Base-by-base conservation (phyloP, 1,284 basidiomycete species). In the Ceratobasidium sp. region DNA sequence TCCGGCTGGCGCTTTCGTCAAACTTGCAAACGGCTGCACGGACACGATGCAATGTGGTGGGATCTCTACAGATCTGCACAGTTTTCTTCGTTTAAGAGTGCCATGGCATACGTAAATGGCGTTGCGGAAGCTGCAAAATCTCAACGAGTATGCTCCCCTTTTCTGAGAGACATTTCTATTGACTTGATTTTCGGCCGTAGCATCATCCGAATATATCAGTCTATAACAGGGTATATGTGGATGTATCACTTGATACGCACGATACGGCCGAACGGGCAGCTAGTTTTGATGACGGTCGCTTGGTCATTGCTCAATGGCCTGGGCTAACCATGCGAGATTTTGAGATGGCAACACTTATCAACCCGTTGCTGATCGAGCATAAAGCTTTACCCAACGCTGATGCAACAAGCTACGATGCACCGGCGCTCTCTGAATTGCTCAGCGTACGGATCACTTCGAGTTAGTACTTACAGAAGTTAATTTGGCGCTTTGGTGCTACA, bases 301-400 rank as follows among this genome's bases (percentile, higher is more conserved):
- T 66, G 70, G 83, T 23, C 2, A 26, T 26, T 10, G 26, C 44
- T 54, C 71, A 48, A 9, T 65, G 61, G 59, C 84, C 86, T 0
- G 87, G 87, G 0, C 84, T 91, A 67, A 91, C 90, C 0, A 80
- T 84, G 1, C 88, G 89, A 64, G 90, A 91, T 80, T 78, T 90
- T 54, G 88, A 89, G 48, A 84, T 90, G 52, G 90, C 89, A 12
- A 82, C 83, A 10, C 81, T 83, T 20, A 65, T 85, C n/a, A 84
- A 87, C 26, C 56, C 71, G 42, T 52, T 79, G 59, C 57, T 65
- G 9, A 17, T 48, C 13, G n/a, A 26, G 15, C 38, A 69, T 15
- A 66, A 56, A 56, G 64, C 57, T 56, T 7, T 26, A 2, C 38
- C 15, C 23, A 4, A 17, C 23, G 6, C 56, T 9, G 69, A 33